Conservation (phyloP, 2,329 filamentous ascomycete genomes). For the Nigrospora osmanthi region DNA sequence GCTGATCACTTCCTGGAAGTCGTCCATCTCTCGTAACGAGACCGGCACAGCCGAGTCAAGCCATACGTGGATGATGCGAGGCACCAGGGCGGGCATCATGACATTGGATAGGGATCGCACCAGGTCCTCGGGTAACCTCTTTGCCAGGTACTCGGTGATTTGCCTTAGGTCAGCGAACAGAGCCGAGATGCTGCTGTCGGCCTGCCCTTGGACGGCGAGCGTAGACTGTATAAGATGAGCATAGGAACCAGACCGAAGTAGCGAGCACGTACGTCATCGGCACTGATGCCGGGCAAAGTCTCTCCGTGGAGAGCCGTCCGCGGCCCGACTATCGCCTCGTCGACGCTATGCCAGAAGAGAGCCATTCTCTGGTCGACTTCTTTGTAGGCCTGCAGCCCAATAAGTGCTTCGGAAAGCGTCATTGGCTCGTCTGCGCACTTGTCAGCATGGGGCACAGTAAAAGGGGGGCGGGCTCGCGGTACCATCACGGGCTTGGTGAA, state of each 20-base stretch:
- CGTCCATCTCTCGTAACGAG: constrained; percentile 60
- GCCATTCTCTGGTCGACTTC: constrained; percentile 53
- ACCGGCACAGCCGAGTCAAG: constrained; percentile 70
- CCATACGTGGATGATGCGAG: constrained; percentile 65
- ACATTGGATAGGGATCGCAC: constrained; percentile 55
- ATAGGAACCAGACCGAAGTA: not conserved
- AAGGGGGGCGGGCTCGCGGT: constrained; percentile 3
- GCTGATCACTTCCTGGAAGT: constrained; percentile 65
- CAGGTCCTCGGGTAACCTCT: constrained; percentile 45
- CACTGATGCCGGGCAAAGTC: constrained; percentile 29
- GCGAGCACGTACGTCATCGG: constrained; percentile 27
- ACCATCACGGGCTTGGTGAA: constrained; percentile 47
- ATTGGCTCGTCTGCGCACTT: constrained; percentile 36
- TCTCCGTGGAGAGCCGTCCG: constrained; percentile 39
- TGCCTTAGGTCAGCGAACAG: constrained; percentile 46
- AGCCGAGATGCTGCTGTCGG: constrained; percentile 37
- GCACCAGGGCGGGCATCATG: constrained; percentile 63
- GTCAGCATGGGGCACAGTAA: not conserved
- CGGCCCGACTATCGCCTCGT: constrained; percentile 51
- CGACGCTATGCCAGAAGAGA: constrained; percentile 54
- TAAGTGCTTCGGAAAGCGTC: constrained; percentile 44
- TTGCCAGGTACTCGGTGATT: constrained; percentile 43
- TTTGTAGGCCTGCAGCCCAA: constrained; percentile 50
- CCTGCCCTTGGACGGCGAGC: constrained; percentile 32
- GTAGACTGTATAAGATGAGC: constrained; percentile 27